Percentiles rank a stretch among this genome's conserved stretches.
Evolutionary conservation across 1,284 basidiomycete genomes (phyloP).

Genomic region (Ustilago trichophora): DNA sequence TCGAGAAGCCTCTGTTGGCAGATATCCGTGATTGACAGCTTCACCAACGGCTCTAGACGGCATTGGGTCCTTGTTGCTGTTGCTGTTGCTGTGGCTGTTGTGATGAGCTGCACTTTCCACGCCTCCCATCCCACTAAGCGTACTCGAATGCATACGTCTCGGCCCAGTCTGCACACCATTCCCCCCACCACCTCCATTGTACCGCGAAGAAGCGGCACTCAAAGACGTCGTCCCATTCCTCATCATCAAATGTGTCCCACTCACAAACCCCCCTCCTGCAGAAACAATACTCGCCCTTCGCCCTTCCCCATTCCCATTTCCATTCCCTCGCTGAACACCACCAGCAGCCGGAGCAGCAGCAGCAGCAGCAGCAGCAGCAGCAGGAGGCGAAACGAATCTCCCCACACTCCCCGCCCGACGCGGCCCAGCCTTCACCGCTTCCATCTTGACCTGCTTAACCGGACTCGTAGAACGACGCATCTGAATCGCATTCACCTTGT

Average conservation of each 20-base stretch:
- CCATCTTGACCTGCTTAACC: conserved; percentile 39
- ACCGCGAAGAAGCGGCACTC: no score
- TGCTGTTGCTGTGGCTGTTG: no score
- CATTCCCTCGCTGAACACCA: no score
- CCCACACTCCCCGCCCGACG: conserved; percentile 44
- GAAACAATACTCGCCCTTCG: background rate
- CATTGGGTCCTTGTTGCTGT: no score
- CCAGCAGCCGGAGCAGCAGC: no score
- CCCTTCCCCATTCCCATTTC: no score
- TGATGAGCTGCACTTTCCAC: background rate
- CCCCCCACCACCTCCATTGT: no score
- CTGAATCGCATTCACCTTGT: conserved; percentile 11
- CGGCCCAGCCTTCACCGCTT: conserved; percentile 10
- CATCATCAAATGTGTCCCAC: conserved; percentile 14
- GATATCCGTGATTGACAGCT: no score
- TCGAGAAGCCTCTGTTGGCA: no score
- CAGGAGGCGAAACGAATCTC: conserved; percentile 42
- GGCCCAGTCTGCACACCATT: background rate
- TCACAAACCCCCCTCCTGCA: background rate
- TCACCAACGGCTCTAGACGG: no score
- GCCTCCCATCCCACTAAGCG: conserved; percentile 5
- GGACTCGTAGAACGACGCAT: conserved; percentile 36
- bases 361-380: no score
- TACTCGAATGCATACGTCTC: conserved; percentile 6
- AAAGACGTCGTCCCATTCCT: conserved; percentile 26